Base-by-base conservation (phyloP, 495 filamentous ascomycete genomes). In the Astrothelium subdiscretum region DNA sequence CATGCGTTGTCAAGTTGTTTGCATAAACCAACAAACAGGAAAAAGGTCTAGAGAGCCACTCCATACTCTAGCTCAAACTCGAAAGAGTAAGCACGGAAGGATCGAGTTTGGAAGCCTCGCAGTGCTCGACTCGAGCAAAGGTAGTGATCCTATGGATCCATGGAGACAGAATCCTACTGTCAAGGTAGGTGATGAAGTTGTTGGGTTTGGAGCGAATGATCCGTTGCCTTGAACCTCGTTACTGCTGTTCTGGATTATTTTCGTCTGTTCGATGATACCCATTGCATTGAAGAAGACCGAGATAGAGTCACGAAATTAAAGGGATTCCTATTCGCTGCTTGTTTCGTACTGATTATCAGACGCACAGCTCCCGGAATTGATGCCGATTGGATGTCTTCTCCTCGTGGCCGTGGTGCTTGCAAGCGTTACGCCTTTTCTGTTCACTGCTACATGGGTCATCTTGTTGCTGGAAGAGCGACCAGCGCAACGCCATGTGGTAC, bases 1-100 rank as follows among this genome's bases (percentile, higher is more conserved):
- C 68, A 81, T 91, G 38, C 76, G 94, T 18, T 98, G 94, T 64
- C 91, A 96, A 67, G 96, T 98, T 90, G 87, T 98, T 13, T 97
- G 92, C 70, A 82, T 97, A 51, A 85, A 98, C 65, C 94, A 96
- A 68, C 74, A 85, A 20, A 95, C 88, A 4, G 92, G 85, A 0
- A 79, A 83, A 54, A 87, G 84, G 72, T 81, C 85, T 43, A 83
- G 89, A 63, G 92, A 97, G 71, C 94, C 94, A 0, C 95, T 94
- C 71, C 82, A 89, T 1, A 96, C 91, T 0, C 75, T 98, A 31
- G 85, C 86, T 0, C 95, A 94, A 74, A 96, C 90, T 1, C 26
- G 57, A 24, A 59, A 59, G 57, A 59, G 57, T 59, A 42, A 35
- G 57, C 57, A 42, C 57, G 57, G 57, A 59, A 5, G 57, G 10